Base-by-base conservation (phyloP, 208 protist genomes). In the Jaenimonas drosophilae region DNA sequence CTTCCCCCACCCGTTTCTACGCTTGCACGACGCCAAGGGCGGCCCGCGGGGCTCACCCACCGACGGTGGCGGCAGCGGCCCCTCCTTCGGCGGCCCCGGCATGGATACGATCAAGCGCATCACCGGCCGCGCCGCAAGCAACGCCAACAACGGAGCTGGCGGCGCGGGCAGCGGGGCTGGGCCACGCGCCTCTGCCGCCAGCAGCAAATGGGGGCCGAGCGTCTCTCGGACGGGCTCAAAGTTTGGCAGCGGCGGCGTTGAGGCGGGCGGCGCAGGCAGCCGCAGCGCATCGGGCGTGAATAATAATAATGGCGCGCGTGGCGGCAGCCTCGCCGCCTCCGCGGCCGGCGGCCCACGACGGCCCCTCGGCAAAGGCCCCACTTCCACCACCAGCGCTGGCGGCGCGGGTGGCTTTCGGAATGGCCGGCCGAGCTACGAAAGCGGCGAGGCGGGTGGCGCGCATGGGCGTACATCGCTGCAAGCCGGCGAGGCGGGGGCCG, bases 1-100 rank as follows among this genome's bases (percentile, higher is more conserved):
- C 23, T 89, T 89, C 50, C 80, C 80, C 0, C 80, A 89, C 43
- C 80, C 80, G 12, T 89, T 83, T 41, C 44, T 78, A 27, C 30
- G 39, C 39, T 14, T 38, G 37, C 23, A 36, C 49, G 29, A 29
- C 27, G 2, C 11, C 21, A 27, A 29, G 31, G 21, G 24, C 33
- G 33, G 32, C 39, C 4, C 54, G 37, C 33, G 28, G 3, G 16
- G 26, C 44, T 14, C 24, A 19, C 12, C 32, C 30, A 37, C 7
- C 17, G 17, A 53, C 7, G 16, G 43, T 11, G 32, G 34, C 30
- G 12, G 39, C 38, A 29, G 26, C 40, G 42, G 40, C 37, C 26
- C 16, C 29, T n/a, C 54, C 29, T 17, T 33, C 25, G 37, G 36
- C 34, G 42, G 9, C 31, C 43, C 41, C 3, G 31, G 48, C n/a